Evolutionary conservation across 2,329 filamentous ascomycete species (phyloP).

Genomic region (Xylariaceae sp.): DNA sequence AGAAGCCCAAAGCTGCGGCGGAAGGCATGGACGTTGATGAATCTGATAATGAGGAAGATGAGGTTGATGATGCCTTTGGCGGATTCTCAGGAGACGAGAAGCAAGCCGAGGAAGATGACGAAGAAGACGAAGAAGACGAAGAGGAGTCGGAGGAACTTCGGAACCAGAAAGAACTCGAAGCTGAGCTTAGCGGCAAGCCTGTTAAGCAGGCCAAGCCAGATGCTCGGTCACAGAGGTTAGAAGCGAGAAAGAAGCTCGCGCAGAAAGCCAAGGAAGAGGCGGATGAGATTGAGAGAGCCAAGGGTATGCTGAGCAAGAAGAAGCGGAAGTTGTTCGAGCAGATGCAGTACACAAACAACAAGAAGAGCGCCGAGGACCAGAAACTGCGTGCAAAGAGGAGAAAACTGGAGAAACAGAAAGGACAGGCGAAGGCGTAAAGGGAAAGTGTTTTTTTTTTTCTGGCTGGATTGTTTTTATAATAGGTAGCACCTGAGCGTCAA

Average conservation of each 20-base stretch:
- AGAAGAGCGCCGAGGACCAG: constrained; percentile 85
- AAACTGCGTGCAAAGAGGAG: constrained; percentile 83
- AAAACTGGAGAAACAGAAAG: constrained; percentile 66
- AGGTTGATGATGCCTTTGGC: constrained; percentile 40
- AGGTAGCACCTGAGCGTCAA: constrained; percentile 5
- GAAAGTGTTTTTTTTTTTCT: constrained; percentile 8
- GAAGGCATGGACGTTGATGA: constrained; percentile 46
- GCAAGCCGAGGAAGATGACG: constrained; percentile 35
- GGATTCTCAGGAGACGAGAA: constrained; percentile 49
- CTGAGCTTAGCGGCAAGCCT: constrained; percentile 71
- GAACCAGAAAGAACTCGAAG: constrained; percentile 86
- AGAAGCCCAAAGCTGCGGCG: constrained; percentile 39
- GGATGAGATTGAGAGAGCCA: constrained; percentile 85
- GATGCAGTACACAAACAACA: constrained; percentile 93
- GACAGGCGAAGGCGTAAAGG: constrained; percentile 27
- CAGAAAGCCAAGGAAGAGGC: constrained; percentile 70
- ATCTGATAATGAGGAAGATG: constrained; percentile 43
- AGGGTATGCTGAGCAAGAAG: constrained; percentile 98
- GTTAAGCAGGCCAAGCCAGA: constrained; percentile 46
- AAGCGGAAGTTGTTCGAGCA: constrained; percentile 97
- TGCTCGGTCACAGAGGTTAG: constrained; percentile 60
- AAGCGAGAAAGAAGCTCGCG: constrained; percentile 61
- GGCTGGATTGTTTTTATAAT: constrained; percentile 13
- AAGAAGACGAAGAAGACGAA: constrained; percentile 51
- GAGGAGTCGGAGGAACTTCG: constrained; percentile 57